Conservation (phyloP, 2,329 filamentous ascomycete genomes). For the Sporothrix pallida region DNA sequence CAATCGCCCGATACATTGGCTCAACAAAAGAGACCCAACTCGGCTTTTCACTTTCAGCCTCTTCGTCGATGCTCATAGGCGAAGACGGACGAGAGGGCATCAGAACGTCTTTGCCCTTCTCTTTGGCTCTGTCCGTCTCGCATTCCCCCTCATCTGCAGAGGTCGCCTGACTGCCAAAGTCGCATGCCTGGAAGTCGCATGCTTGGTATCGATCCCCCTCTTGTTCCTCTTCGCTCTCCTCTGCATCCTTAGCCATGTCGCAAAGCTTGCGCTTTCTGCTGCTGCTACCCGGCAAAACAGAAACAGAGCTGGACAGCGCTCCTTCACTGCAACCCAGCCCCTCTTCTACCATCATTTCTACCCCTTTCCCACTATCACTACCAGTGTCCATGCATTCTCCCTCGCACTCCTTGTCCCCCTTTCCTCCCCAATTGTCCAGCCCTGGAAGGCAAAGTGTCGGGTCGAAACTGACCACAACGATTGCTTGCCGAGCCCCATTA, state of each 20-base stretch:
- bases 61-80: neutral
- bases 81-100: neutral
- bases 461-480: constrained; percentile 54
- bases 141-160: neutral
- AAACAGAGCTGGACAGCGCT: neutral
- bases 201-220: neutral
- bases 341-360: neutral
- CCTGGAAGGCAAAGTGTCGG: constrained; percentile 39
- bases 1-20: constrained; percentile 19
- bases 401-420: neutral
- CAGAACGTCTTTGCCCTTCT: neutral
- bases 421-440: constrained; percentile 26
- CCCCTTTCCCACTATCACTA: neutral
- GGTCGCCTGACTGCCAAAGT: constrained; percentile 13
- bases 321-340: constrained; percentile 3
- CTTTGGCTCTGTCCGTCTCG: neutral
- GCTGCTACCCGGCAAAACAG: neutral
- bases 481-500: constrained; percentile 39
- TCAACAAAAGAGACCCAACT: neutral
- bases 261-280: constrained; percentile 1
- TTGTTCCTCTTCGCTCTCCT: neutral
- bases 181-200: neutral
- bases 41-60: neutral
- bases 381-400: neutral
- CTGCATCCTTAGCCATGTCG: neutral